Conservation (phyloP, 2,329 filamentous ascomycete species). For the Clarireedia paspali region DNA sequence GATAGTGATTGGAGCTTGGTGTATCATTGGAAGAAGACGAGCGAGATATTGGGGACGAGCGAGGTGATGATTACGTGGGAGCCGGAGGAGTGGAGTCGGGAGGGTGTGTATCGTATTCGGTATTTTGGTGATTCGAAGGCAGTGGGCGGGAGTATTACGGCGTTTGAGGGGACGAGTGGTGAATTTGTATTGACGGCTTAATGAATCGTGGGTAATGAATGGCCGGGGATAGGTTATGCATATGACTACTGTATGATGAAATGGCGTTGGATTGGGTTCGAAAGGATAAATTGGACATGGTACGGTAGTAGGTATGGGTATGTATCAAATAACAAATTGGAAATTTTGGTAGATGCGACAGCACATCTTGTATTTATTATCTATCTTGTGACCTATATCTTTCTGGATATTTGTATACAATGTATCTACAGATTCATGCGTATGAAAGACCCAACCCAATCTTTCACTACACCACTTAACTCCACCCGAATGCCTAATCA, state of each 20-base stretch:
- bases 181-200: slow-evolving; percentile 33
- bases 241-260: neutral
- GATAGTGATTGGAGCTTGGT: slow-evolving; percentile 81
- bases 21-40: slow-evolving; percentile 71
- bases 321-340: too few relatives aligned
- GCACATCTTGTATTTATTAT: too few relatives aligned
- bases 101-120: slow-evolving; percentile 66
- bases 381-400: too few relatives aligned
- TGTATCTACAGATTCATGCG: too few relatives aligned
- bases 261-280: neutral
- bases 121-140: slow-evolving; percentile 83
- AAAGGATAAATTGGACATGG: neutral
- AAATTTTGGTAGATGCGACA: too few relatives aligned
- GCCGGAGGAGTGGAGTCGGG: slow-evolving; percentile 50
- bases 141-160: slow-evolving; percentile 48
- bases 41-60: slow-evolving; percentile 62
- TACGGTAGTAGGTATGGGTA: too few relatives aligned
- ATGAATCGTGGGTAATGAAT: neutral
- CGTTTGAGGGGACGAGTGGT: slow-evolving; percentile 62
- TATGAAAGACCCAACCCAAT: neutral
- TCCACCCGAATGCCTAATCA: neutral
- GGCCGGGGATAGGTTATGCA: neutral
- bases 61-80: slow-evolving; percentile 78
- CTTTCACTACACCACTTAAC: neutral
- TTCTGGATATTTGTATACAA: too few relatives aligned